Percentiles rank a stretch among this genome's conserved stretches.
phyloP scores from a whole-genome alignment of 176 grass and related monocot species.

The Oryza glaberrima region DNA sequence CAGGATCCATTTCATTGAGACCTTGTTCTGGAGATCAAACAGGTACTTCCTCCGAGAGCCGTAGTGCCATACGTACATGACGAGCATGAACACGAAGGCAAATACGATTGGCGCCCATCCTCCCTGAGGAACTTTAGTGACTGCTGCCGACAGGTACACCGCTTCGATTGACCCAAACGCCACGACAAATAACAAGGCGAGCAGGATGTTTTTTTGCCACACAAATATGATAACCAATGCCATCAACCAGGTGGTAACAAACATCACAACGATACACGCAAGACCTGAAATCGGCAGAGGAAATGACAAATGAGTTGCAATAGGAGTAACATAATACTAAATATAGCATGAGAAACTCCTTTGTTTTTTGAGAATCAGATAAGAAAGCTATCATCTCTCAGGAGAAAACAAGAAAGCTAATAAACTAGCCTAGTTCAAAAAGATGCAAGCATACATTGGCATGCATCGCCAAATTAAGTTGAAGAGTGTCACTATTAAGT shows the following conservation, averaged over 20 bases:
- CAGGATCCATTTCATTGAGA: conserved; percentile 85
- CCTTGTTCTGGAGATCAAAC: conserved; percentile 80
- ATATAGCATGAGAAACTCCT: background rate
- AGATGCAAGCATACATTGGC: background rate
- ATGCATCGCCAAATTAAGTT: background rate
- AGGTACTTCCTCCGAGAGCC: conserved; percentile 62
- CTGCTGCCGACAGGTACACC: conserved; percentile 54
- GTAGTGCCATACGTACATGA: conserved; percentile 86
- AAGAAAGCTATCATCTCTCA: background rate
- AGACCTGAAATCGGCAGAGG: conserved; percentile 52
- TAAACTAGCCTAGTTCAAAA: background rate
- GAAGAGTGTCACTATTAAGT: background rate
- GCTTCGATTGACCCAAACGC: conserved; percentile 60
- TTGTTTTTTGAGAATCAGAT: background rate
- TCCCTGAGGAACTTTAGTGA: conserved; percentile 70
- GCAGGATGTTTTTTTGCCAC: conserved; percentile 60
- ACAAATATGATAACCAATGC: conserved; percentile 69
- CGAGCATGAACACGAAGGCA: conserved; percentile 58
- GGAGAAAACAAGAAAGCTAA: background rate
- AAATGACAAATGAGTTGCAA: conserved; percentile 5
- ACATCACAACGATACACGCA: conserved; percentile 71
- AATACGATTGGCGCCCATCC: conserved; percentile 67
- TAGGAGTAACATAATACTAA: background rate
- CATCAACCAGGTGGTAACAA: conserved; percentile 74
- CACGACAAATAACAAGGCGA: conserved; percentile 52